Evolutionary conservation across 2,329 filamentous ascomycete species (phyloP).

Genomic region (Fusarium poae): DNA sequence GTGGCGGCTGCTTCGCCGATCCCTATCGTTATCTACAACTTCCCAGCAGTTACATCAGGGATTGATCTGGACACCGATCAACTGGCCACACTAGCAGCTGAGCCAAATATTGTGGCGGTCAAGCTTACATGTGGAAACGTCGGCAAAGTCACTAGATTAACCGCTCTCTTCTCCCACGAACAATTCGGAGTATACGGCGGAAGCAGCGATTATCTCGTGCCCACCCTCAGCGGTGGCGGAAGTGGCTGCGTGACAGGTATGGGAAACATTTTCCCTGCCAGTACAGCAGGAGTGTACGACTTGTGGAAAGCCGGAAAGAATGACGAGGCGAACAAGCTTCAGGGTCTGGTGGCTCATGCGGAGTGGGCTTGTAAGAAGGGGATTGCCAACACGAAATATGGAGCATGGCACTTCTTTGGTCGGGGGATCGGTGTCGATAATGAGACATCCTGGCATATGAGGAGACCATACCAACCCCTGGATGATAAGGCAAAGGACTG

Average conservation of each 20-base stretch:
- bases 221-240: conserved; percentile 56
- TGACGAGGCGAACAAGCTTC: conserved; percentile 56
- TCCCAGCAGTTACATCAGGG: conserved; percentile 73
- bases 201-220: conserved; percentile 59
- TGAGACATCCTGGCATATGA: conserved; percentile 56
- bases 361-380: conserved; percentile 66
- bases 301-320: conserved; percentile 56
- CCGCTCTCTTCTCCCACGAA: conserved; percentile 53
- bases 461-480: conserved; percentile 58
- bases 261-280: conserved; percentile 62
- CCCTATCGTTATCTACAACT: conserved; percentile 78
- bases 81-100: conserved; percentile 68
- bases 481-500: conserved; percentile 57
- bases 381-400: conserved; percentile 62
- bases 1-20: conserved; percentile 73
- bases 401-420: conserved; percentile 59
- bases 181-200: conserved; percentile 61
- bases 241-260: conserved; percentile 61
- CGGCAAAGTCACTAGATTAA: conserved; percentile 74
- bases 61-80: conserved; percentile 74
- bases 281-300: conserved; percentile 57
- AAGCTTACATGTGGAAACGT: conserved; percentile 78
- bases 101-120: conserved; percentile 76
- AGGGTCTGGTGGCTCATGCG: conserved; percentile 60
- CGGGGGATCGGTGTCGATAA: conserved; percentile 53